phyloP scores from a whole-genome alignment of 1,284 basidiomycete genomes.

The Clitocybe nebularis region DNA sequence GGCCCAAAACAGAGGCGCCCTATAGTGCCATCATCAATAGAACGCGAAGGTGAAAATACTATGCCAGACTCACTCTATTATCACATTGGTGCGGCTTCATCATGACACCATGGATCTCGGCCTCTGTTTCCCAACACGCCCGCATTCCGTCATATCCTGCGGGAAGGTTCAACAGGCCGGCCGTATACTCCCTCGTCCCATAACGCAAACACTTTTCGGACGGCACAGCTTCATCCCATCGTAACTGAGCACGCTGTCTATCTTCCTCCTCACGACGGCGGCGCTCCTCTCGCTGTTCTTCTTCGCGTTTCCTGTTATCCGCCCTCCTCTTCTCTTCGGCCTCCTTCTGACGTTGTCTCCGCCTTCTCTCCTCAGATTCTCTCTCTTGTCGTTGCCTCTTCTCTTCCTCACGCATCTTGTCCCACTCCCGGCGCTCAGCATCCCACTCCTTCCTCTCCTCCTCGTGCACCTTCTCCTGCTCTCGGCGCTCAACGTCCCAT shows the following conservation, averaged over 20 bases:
- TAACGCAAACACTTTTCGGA: neutral
- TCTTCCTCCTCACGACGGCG: neutral
- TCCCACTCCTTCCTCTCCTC: too few relatives aligned
- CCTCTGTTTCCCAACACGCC: neutral
- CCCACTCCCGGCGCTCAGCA: too few relatives aligned
- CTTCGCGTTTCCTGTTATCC: neutral
- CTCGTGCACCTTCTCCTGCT: too few relatives aligned
- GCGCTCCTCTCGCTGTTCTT: neutral
- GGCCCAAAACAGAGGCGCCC: neutral
- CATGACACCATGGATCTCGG: neutral
- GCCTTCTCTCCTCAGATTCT: too few relatives aligned
- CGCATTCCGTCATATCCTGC: neutral
- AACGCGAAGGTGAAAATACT: too few relatives aligned
- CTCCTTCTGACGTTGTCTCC: too few relatives aligned
- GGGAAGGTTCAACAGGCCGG: neutral
- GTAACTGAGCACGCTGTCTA: neutral
- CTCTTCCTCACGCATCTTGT: too few relatives aligned
- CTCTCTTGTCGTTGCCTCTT: too few relatives aligned
- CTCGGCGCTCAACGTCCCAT: neutral
- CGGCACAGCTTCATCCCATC: neutral
- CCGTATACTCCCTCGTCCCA: neutral
- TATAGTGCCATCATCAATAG: neutral
- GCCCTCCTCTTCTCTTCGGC: neutral
- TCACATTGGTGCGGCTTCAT: neutral
- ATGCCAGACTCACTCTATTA: neutral